phyloP scores from a whole-genome alignment of 768 basidiomycete species.

The Boletus vinaceobasis region DNA sequence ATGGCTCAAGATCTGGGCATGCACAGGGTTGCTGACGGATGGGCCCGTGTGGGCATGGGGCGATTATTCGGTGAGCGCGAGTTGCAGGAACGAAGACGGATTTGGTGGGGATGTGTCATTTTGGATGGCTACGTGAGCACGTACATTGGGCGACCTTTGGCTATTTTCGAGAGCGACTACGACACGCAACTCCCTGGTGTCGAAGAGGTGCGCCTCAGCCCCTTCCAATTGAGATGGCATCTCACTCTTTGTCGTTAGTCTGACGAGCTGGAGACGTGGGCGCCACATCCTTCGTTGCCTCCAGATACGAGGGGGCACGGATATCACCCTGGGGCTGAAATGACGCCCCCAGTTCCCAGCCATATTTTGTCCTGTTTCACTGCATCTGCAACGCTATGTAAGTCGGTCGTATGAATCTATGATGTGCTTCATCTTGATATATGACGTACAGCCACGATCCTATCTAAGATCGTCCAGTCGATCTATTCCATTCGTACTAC shows the following conservation, averaged over 20 bases:
- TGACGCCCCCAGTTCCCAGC: slow-evolving; percentile 36
- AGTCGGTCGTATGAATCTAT: slow-evolving; percentile 22
- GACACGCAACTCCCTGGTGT: slow-evolving; percentile 65
- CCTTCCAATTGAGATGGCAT: not conserved
- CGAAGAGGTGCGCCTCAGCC: slow-evolving; percentile 44
- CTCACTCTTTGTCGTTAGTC: slow-evolving; percentile 35
- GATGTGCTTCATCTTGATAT: slow-evolving; percentile 2
- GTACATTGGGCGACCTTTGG: slow-evolving; percentile 75
- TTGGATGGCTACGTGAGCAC: slow-evolving; percentile 79
- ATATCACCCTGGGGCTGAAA: slow-evolving; percentile 20
- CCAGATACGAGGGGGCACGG: slow-evolving; percentile 31
- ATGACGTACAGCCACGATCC: slow-evolving; percentile 52
- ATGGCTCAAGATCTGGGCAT: slow-evolving; percentile 90
- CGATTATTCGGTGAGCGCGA: slow-evolving; percentile 57
- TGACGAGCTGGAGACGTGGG: slow-evolving; percentile 63
- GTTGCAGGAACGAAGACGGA: slow-evolving; percentile 65
- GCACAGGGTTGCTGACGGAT: slow-evolving; percentile 77
- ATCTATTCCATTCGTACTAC: slow-evolving; percentile 65
- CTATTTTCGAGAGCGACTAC: slow-evolving; percentile 72
- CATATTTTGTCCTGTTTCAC: slow-evolving; percentile 72
- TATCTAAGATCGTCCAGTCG: slow-evolving; percentile 64
- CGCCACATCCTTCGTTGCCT: slow-evolving; percentile 38
- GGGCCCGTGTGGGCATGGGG: slow-evolving; percentile 60
- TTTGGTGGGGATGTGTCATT: slow-evolving; percentile 77
- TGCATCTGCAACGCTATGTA: slow-evolving; percentile 69